Base-by-base conservation (phyloP, 2,329 filamentous ascomycete genomes). In the Pseudonectria foliicola region DNA sequence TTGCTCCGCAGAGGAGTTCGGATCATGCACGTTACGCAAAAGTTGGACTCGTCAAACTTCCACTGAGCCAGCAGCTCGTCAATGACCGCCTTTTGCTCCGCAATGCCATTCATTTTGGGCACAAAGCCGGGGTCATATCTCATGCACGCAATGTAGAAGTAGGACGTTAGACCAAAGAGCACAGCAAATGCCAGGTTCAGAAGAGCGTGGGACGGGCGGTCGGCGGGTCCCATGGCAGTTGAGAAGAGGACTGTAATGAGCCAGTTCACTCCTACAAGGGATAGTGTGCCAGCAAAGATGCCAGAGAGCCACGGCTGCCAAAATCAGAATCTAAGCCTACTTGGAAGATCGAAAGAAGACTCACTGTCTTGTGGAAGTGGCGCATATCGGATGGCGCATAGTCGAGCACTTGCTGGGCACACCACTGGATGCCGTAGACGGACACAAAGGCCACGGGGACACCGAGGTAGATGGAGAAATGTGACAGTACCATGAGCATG, bases 1-100 rank as follows among this genome's bases (percentile, higher is more conserved):
- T 96, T 98, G 66, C 89, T 95, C 46, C 92, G 77, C 42, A 98
- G 65, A 4, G 92, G 92, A 47, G 85, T 90, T 35, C 90, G 77
- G 49, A 94, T 85, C 89, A 96, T 94, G 66, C 92, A 98, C 31
- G 78, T 78, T 18, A 93, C 81, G 60, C 92, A 98, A 54, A 96
- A 98, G 58, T 95, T 90, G 42, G 81, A 71, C 56, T 95, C 90
- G 55, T 98, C 89, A 58, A 90, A 98, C 53, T 87, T 92, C 79
- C 87, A 92, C 46, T 80, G 59, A 38, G 77, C 74, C 43, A 98
- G 74, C 7, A 98, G 73, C 47, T 95, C 85, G 45, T 93, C 84
- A 48, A 98, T 94, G 38, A 84, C 80, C 27, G 81, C 80, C 59
- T 90, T 88, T 60, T 95, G 90, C 57, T 94, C 85, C 16, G 85